Percentiles rank a stretch among this genome's conserved stretches.
These are phyloP conservation scores for Pestalotiopsis sp. DNA, from an alignment of 2,329 filamentous ascomycete species.

Conservation along the genomic window DNA sequence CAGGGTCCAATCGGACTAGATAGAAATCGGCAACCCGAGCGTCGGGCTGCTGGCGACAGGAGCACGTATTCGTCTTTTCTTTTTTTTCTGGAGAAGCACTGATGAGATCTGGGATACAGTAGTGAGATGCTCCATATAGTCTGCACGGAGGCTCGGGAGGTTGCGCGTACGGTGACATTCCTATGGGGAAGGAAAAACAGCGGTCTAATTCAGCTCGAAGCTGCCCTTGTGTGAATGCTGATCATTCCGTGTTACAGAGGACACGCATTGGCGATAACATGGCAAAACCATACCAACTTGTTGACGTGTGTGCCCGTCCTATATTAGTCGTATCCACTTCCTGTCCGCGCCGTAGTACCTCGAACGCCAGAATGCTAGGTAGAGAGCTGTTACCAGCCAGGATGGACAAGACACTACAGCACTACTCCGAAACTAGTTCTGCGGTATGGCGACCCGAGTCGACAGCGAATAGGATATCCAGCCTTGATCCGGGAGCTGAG, in stretches of 20 bases:
- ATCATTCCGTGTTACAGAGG: constrained; percentile 7
- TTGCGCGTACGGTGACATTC: not conserved
- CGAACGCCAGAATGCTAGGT: not conserved
- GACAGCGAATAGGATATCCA: not conserved
- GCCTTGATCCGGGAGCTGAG: constrained; percentile 1
- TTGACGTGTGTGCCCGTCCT: constrained; percentile 1
- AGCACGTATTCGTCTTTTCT: not conserved
- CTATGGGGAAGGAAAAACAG: not conserved
- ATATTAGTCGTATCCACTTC: not conserved
- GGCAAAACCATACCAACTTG: not conserved
- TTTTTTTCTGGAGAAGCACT: not conserved
- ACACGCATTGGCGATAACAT: not conserved
- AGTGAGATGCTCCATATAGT: not conserved
- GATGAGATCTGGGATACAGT: no score
- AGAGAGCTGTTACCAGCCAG: not conserved
- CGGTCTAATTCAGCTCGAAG: not conserved
- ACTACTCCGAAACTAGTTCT: not conserved
- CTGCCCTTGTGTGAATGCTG: not conserved
- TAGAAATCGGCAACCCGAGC: not conserved
- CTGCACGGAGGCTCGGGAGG: not conserved
- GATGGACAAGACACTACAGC: no score
- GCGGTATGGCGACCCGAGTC: not conserved
- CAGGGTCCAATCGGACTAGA: not conserved
- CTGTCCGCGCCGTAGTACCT: not conserved
- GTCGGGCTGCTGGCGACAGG: not conserved